Evolutionary conservation across 345 rosid genomes (phyloP).

Genomic region (Arabidopsis arenosa): DNA sequence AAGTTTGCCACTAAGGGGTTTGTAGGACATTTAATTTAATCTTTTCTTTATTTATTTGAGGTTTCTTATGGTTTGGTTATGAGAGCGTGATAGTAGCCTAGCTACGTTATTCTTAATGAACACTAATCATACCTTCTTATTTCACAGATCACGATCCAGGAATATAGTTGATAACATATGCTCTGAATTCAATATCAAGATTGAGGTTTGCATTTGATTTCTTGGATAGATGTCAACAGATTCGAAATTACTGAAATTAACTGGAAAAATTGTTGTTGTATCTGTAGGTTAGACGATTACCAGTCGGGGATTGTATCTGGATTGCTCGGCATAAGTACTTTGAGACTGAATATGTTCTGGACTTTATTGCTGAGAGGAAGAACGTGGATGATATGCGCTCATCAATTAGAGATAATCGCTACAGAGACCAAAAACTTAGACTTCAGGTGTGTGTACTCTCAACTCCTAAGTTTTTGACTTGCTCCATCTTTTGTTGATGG

Average conservation of each 20-base stretch:
- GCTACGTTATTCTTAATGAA: neutral
- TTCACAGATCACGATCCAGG: constrained; percentile 62
- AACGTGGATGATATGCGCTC: constrained; percentile 78
- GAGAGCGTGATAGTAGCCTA: neutral
- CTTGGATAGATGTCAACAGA: constrained; percentile 14
- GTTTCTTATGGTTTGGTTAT: constrained; percentile 6
- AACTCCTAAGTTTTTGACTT: neutral
- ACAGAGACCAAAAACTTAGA: constrained; percentile 87
- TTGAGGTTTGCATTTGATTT: constrained; percentile 53
- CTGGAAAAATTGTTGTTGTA: constrained; percentile 18
- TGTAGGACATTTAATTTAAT: constrained; percentile 29
- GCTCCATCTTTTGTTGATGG: neutral
- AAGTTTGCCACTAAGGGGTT: constrained; percentile 76
- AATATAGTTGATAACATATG: constrained; percentile 62
- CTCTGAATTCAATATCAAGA: constrained; percentile 68
- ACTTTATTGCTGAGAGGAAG: constrained; percentile 95
- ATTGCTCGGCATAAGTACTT: constrained; percentile 77
- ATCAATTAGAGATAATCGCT: constrained; percentile 87
- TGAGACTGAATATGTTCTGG: constrained; percentile 76
- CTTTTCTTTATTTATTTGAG: neutral
- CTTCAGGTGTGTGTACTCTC: constrained; percentile 56
- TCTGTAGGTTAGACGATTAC: constrained; percentile 79
- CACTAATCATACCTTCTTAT: neutral
- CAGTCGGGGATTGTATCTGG: constrained; percentile 94
- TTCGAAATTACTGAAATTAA: neutral